Base-by-base conservation (phyloP, 2,329 filamentous ascomycete species). In the Camillea tinctor region DNA sequence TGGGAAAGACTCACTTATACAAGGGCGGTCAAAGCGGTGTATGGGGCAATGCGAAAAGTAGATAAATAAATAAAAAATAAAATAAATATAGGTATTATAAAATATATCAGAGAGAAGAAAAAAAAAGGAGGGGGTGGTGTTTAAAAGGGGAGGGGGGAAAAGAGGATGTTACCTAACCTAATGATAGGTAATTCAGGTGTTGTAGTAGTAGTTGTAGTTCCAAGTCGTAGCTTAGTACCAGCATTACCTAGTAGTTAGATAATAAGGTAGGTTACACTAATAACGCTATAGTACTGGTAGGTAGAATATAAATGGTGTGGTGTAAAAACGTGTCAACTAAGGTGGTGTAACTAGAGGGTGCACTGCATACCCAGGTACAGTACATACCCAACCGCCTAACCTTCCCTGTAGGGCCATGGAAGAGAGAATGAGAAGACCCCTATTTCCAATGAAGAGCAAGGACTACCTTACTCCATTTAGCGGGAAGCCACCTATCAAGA, bases 11-110 rank as follows among this genome's bases (percentile, higher is more conserved):
- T 57, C 26, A 22, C 30, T 57, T 40, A n/a, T n/a, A n/a, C 55
- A 59, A 50, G 59, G 57, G 61, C 60, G 63, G 59, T 63, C 61
- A 64, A 60, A 64, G 65, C 65, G 65, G 65, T 66, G 65, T 60
- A 62, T 50, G 54, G 54, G 56, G 52, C 24, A 30, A 30, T 30
- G 26, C 26, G 26, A 11, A 11, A 30, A 30, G 7, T 9, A 4
- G 13, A 9, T 2, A 30, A 30, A 30, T 9, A 30, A 30, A 7
- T 7, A 30, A 30, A 26, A 64, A 60, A 57, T 52, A 56, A 53
- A 53, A 58, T 56, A 52, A 54, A 59, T 54, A 58, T 30, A 30
- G 26, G 26, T 30, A 30, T 30, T 30, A 30, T 13, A 6, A 30
- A 30, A 30, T 30, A 30, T 13, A 6, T 6, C 26, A 13, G 6